Percentiles rank a stretch among this genome's conserved stretches.
These are phyloP conservation scores for Zelonia costaricensis DNA, from an alignment of 208 protist genomes.

Conservation along the genomic window DNA sequence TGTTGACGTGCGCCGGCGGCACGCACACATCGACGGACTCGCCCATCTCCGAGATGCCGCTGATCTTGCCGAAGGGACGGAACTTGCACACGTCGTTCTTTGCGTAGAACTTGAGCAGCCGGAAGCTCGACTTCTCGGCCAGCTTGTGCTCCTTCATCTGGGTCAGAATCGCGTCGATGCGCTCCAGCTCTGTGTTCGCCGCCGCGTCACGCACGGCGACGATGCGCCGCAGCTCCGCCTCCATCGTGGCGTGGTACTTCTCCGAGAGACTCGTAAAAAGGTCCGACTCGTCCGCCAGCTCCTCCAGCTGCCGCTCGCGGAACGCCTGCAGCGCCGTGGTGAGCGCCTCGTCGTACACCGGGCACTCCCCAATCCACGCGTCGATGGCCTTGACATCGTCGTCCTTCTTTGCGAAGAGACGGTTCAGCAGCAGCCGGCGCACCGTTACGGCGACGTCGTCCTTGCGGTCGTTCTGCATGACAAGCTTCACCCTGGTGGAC, in stretches of 20 bases:
- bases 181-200: slow-evolving; percentile 50
- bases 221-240: slow-evolving; percentile 68
- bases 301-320: slow-evolving; percentile 55
- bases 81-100: slow-evolving; percentile 81
- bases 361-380: slow-evolving; percentile 72
- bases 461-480: slow-evolving; percentile 90
- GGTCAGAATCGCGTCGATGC: slow-evolving; percentile 50
- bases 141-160: slow-evolving; percentile 59
- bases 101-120: slow-evolving; percentile 87
- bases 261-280: slow-evolving; percentile 54
- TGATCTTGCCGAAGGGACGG: slow-evolving; percentile 85
- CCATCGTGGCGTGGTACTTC: slow-evolving; percentile 45
- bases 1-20: slow-evolving; percentile 75
- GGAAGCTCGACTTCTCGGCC: slow-evolving; percentile 77
- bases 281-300: slow-evolving; percentile 61
- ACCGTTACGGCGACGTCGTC: slow-evolving; percentile 58
- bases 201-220: slow-evolving; percentile 49
- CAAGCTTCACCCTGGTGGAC: slow-evolving; percentile 53
- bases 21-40: slow-evolving; percentile 79
- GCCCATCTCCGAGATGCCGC: slow-evolving; percentile 85
- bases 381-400: slow-evolving; percentile 54
- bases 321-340: slow-evolving; percentile 69
- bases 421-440: slow-evolving; percentile 54
- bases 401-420: slow-evolving; percentile 77
- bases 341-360: slow-evolving; percentile 73